Evolutionary conservation across 169 alveolate genomes (phyloP), one percentile per base, ranked within the genome.

Genomic region (Toxoplasma gondii): DNA sequence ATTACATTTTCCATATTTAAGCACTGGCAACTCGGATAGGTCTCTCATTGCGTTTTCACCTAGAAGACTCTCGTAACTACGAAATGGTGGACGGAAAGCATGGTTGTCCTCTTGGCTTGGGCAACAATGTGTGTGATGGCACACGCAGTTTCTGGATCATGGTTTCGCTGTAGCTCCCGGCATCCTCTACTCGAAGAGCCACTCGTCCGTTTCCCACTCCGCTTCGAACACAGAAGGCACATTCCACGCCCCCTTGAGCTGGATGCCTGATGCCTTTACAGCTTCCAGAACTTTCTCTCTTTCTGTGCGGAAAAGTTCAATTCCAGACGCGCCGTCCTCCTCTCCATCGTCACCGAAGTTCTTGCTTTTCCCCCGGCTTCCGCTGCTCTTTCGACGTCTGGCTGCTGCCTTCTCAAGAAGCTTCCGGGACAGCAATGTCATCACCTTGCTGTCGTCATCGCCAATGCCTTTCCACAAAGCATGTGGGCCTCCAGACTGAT

Each of bases 181-280:
- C 54, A 78, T 41, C 36, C 34, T 54, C 53, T 44, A 93, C 41
- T 87, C 80, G 36, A 84, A 69, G 10, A 58, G 67, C 81, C 69
- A 81, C 67, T 93, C 69, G 29, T 53, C 41, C 41, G 83, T 58
- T 83, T 93, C 70, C 90, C 90, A 82, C 43, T 82, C 90, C 27
- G 90, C 90, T 49, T 82, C 90, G 31, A 82, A 82, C 34, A 45
- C 90, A 41, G 90, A 82, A 12, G 90, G 90, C 39, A 82, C 90
- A n/a, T 82, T 29, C 90, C 90, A 82, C 31, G 90, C 90, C 36
- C 90, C 90, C 67, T 45, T 41, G 31, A 82, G 90, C 90, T 82
- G 58, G 38, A 82, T 82, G 70, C 69, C 90, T 27, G 90, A 82
- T 16, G 90, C 90, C 39, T 44, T 39, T 19, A 43, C 90, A 24